Evolutionary conservation across 306 rosid species (phyloP), one percentile per base, ranked within the genome.

Genomic region (Quercus ilex): DNA sequence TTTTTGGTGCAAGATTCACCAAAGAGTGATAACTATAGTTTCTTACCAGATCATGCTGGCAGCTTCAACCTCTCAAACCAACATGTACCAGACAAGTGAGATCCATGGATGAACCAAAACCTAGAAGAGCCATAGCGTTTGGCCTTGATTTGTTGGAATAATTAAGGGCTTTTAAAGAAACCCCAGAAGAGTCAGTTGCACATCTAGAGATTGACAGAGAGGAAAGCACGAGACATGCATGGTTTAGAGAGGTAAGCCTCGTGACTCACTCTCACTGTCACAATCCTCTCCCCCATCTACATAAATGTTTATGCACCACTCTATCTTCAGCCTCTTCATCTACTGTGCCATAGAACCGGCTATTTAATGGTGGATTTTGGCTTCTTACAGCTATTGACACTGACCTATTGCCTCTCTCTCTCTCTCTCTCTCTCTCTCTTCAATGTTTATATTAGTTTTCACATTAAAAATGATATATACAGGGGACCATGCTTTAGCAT

Each of bases 31-130:
- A 65, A 13, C 53, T 49, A 49, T 12, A 49, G 65, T 77, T 74
- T 60, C n/a, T 83, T 83, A 90, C 91, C 96, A 93, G 97, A 93
- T 93, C 97, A 93, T 89, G 97, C 97, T 93, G 97, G 96, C 97
- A 93, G 97, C 97, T 93, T 93, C 92, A 93, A 87, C 75, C 97
- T 91, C 97, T 93, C 97, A 91, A 91, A 87, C 94, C 94, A 89
- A 87, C 96, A 87, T 74, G 15, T 49, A 75, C 73, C 69, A 79
- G 83, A 74, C 41, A 76, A 67, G 60, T 51, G 70, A 71, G 74
- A 76, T 63, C 19, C 11, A 9, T 11, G 26, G 72, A 79, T 17
- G 74, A 79, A 56, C 72, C 71, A 60, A 64, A 64, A 6, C n/a
- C 13, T 2, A 2, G 68, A 31, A 51, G 76, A 21, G 23, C 53